Base-by-base conservation (phyloP, 176 grass and related monocot species). In the Oryza meridionalis region DNA sequence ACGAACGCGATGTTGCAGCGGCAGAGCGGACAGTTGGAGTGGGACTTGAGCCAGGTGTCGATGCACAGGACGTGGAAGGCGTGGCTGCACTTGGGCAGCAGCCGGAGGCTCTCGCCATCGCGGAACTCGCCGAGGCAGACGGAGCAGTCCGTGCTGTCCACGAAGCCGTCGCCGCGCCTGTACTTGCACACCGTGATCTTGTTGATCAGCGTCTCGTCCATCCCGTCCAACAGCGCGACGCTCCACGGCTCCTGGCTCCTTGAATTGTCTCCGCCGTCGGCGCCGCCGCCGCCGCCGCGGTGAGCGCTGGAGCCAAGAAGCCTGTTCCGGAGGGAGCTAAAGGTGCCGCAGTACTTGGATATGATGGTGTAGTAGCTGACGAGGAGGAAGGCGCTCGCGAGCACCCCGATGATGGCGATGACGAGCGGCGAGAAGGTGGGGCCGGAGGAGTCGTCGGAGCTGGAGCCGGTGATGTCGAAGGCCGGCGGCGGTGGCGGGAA, bases 41-140 rank as follows among this genome's bases (percentile, higher is more conserved):
- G 93, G 9, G 96, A 95, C 68, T 92, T 95, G 79, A 98, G 82
- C 96, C 96, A 98, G 10, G 89, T 88, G 82, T 98, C 96, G 87
- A 98, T 98, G 89, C 96, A 95, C n/a, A 76, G 91, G 27, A 95
- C 73, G 76, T 98, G 96, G 86, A 95, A 98, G n/a, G 93, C 91
- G 76, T 98, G 96, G 59, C 85, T 85, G 91, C 96, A 95, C 80
- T 90, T 92, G 65, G 96, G 96, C 72, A 98, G 91, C 81, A 98
- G 67, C 47, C 96, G 89, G 65, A 98, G 88, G 82, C 86, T 89
- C 83, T 98, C 96, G 13, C 87, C 93, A 46, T 98, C 91, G 6
- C 51, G 70, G 88, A 98, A 98, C 89, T 98, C 96, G 77, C 85
- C 92, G 45, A 93, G 91, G 93, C 96, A 98, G 77, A 98, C 96